Percentiles rank a stretch among this genome's conserved stretches.
phyloP scores from a whole-genome alignment of 2,329 filamentous ascomycete genomes.

The Thielaviopsis punctulata region DNA sequence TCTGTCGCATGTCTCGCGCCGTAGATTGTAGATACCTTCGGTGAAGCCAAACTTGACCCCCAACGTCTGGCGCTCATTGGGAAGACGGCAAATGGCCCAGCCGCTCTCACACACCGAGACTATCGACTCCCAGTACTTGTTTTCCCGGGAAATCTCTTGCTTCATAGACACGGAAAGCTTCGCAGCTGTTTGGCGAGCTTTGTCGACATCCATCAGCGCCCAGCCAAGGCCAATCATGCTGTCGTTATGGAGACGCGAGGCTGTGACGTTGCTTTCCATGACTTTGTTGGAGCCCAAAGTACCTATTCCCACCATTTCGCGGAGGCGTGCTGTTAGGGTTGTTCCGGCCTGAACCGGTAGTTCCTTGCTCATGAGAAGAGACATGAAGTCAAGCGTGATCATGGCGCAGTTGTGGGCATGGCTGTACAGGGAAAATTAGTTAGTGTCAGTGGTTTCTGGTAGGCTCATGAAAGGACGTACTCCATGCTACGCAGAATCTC shows the following conservation, averaged over 20 bases:
- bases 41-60: slow-evolving; percentile 81
- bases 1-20: slow-evolving; percentile 15
- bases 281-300: slow-evolving; percentile 54
- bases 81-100: slow-evolving; percentile 70
- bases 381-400: slow-evolving; percentile 65
- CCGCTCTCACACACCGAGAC: slow-evolving; percentile 65
- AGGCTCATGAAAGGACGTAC: no score
- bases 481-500: slow-evolving; percentile 42
- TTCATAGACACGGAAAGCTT: slow-evolving; percentile 56
- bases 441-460: not conserved
- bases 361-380: slow-evolving; percentile 68
- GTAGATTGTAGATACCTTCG: slow-evolving; percentile 35
- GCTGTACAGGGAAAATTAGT: slow-evolving; percentile 18
- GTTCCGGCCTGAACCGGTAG: slow-evolving; percentile 49
- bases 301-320: slow-evolving; percentile 54
- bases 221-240: slow-evolving; percentile 48
- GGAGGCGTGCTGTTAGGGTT: slow-evolving; percentile 54
- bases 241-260: slow-evolving; percentile 37
- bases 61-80: slow-evolving; percentile 53
- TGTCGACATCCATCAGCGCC: slow-evolving; percentile 60
- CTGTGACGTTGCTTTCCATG: slow-evolving; percentile 40
- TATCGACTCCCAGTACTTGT: slow-evolving; percentile 77
- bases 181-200: slow-evolving; percentile 55
- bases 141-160: slow-evolving; percentile 62
- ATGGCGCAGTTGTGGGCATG: slow-evolving; percentile 42